These are phyloP conservation scores for Cercospora sp. DNA, from an alignment of 2,329 filamentous ascomycete species.

Conservation along the genomic window DNA sequence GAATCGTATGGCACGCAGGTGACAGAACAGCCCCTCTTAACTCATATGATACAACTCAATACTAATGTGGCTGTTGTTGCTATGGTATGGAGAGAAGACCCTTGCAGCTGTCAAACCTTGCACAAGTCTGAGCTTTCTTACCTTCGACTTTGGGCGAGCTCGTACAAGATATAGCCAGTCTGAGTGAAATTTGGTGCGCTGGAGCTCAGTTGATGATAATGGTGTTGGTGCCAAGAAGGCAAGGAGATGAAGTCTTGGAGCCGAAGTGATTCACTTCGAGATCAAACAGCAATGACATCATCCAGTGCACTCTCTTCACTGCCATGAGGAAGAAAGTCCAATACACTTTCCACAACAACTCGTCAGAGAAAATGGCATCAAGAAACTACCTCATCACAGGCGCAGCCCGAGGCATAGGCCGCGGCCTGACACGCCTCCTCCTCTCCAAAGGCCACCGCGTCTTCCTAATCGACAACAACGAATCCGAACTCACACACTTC, in stretches of 20 bases:
- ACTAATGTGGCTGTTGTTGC: too few species aligned
- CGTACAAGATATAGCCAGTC: too few species aligned
- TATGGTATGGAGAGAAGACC: too few species aligned
- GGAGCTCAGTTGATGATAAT: too few species aligned
- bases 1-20: too few species aligned
- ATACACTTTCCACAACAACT: not conserved
- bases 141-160: too few species aligned
- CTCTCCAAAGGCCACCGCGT: conserved; percentile 45
- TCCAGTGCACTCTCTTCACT: not conserved
- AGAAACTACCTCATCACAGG: conserved; percentile 48
- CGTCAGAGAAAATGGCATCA: not conserved
- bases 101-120: too few species aligned
- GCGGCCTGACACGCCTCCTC: conserved; percentile 42
- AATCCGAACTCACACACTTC: conserved; percentile 43
- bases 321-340: not conserved
- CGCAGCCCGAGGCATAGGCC: conserved; percentile 42
- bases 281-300: conserved; percentile 3
- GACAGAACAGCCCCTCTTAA: too few species aligned
- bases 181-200: too few species aligned
- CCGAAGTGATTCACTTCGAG: not conserved
- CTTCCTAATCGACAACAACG: conserved; percentile 44
- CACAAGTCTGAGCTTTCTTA: too few species aligned
- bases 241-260: not conserved
- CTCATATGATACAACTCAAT: too few species aligned
- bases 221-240: too few species aligned